Evolutionary conservation across 2,329 filamentous ascomycete species (phyloP).

Genomic region (Xylaria sp.): DNA sequence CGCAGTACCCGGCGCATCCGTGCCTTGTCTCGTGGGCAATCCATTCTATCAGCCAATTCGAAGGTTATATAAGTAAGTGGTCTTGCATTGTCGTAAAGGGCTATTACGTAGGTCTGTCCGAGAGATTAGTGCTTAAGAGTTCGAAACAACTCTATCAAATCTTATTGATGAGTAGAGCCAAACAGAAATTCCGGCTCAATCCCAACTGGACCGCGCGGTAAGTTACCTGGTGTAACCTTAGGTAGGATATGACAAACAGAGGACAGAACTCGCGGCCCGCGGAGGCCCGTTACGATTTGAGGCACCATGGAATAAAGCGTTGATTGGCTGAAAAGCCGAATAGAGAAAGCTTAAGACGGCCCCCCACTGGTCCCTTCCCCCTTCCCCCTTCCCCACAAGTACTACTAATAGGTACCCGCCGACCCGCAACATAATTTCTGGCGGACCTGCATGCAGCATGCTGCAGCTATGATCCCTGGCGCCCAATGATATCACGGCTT

Average conservation of each 20-base stretch:
- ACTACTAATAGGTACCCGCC: background rate
- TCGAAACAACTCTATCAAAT: background rate
- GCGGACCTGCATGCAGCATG: conserved; percentile 34
- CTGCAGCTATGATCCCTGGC: conserved; percentile 15
- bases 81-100: background rate
- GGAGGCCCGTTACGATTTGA: conserved; percentile 11
- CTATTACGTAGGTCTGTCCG: background rate
- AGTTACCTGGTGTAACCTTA: background rate
- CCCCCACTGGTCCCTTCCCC: background rate
- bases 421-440: conserved; percentile 6
- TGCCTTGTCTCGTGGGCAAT: background rate
- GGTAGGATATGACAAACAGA: background rate
- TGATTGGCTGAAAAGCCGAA: conserved; percentile 15
- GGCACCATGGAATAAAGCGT: background rate
- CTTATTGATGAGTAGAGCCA: background rate
- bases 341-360: background rate
- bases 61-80: background rate
- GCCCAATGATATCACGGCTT: conserved; percentile 42
- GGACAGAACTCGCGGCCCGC: conserved; percentile 18
- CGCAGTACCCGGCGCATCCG: background rate
- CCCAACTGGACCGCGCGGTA: background rate
- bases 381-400: conserved; percentile 16
- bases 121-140: background rate
- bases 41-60: background rate
- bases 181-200: background rate